phyloP scores from a whole-genome alignment of 1,284 basidiomycete species.

The Somion occarium region DNA sequence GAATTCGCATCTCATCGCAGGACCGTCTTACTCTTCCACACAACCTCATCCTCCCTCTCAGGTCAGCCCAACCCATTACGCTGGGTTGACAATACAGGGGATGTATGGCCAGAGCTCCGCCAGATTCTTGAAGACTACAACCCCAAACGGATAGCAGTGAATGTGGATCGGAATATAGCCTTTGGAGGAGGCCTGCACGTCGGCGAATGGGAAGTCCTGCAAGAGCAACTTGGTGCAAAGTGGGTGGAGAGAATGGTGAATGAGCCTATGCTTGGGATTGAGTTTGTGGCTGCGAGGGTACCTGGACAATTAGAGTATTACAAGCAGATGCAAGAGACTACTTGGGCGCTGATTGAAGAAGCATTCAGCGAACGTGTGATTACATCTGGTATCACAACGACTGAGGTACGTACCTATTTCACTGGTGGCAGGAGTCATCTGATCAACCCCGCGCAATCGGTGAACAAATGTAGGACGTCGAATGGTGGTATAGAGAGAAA shows the following conservation, averaged over 20 bases:
- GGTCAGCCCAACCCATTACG: conserved; percentile 38
- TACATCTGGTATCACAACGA: conserved; percentile 39
- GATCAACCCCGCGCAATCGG: not conserved
- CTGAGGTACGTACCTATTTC: conserved; percentile 32
- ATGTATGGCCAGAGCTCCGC: conserved; percentile 42
- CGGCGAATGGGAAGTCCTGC: conserved; percentile 39
- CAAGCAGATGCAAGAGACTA: conserved; percentile 40
- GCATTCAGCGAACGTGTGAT: conserved; percentile 43
- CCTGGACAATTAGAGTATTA: conserved; percentile 40
- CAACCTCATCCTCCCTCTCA: conserved; percentile 31
- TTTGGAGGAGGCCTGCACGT: conserved; percentile 48
- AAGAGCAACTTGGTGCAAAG: conserved; percentile 33
- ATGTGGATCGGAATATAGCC: conserved; percentile 41
- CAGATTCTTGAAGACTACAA: conserved; percentile 29
- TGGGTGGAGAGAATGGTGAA: conserved; percentile 39
- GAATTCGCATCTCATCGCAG: conserved; percentile 45
- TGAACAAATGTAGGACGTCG: conserved; percentile 46
- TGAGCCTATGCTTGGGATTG: conserved; percentile 43
- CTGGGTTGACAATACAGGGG: conserved; percentile 48
- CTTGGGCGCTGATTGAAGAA: conserved; percentile 50
- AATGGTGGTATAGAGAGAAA: conserved; percentile 52
- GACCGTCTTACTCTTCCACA: conserved; percentile 47
- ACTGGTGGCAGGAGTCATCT: conserved; percentile 8
- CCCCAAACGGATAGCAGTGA: conserved; percentile 41
- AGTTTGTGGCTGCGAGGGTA: conserved; percentile 42